Base-by-base conservation (phyloP, 495 filamentous ascomycete species). In the Penicillium lividum region DNA sequence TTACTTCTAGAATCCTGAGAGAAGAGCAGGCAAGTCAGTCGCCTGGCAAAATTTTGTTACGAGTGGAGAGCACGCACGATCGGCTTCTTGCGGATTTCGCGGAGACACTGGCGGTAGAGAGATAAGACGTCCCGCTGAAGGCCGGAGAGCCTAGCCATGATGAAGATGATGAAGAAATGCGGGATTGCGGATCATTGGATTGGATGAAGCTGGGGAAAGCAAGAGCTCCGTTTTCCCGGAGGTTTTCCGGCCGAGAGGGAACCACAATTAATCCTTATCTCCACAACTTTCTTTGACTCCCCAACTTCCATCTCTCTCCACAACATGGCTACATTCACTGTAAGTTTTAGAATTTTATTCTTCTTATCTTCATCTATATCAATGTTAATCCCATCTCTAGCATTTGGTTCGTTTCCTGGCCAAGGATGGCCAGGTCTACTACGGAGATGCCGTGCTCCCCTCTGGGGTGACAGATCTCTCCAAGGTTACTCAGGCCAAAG, bases 121-220 rank as follows among this genome's bases (percentile, higher is more conserved):
- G 84, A 79, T 42, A 98, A 72, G 7, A 98, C 93, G 54, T 95
- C 89, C 68, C 85, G 87, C 66, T 98, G 95, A n/a, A 98, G 80
- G 36, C 95, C 95, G 8, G 93, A 95, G 18, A 90, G 80, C 66
- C 85, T 69, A 22, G 73, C 72, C 75, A 78, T 72, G 34, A 46
- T 66, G 31, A 53, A 27, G 18, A 55, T 30, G 34, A 36, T 50
- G 54, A 22, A 42, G 45, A 52, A 43, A 36, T 22, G 46, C 33
- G 13, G 45, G 48, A 43, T 29, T 22, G 46, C 33, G 13, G 49
- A 55, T 51, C 50, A 51, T 52, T 57, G 27, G 31, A 40, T 43
- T 44, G 50, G 46, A 33, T 25, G 60, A 53, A 59, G 54, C 53
- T 59, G 25, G 33, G 45, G 18, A 34, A 44, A 47, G 27, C 31